Conservation (phyloP, 2,329 filamentous ascomycete species). For the Paecilomyces formosus region DNA sequence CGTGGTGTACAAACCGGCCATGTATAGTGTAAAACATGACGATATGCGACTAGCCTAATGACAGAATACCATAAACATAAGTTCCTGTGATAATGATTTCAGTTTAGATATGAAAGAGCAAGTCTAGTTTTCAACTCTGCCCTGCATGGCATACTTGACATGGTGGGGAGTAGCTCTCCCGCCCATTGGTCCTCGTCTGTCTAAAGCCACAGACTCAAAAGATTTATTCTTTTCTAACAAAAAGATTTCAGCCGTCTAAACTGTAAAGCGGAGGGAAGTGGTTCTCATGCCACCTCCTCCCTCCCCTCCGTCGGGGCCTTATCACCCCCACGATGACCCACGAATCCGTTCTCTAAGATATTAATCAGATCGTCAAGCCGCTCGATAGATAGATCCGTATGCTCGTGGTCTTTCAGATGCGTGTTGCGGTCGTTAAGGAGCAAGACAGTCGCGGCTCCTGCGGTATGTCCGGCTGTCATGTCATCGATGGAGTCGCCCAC, state of each 20-base stretch:
- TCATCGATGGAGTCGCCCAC: conserved; percentile 80
- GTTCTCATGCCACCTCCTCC: neutral
- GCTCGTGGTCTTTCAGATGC: conserved; percentile 60
- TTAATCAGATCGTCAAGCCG: conserved; percentile 68
- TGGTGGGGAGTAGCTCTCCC: too few species aligned
- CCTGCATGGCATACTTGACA: too few species aligned
- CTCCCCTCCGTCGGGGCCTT: neutral
- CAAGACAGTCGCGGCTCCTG: conserved; percentile 85
- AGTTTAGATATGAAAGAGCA: neutral
- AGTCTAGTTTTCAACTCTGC: too few species aligned
- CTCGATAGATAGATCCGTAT: conserved; percentile 68
- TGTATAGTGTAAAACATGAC: neutral
- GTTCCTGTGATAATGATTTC: neutral
- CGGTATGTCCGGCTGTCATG: conserved; percentile 75
- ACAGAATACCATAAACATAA: neutral
- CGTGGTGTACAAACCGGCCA: neutral
- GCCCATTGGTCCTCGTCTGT: neutral
- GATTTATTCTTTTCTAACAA: neutral
- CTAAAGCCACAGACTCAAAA: neutral
- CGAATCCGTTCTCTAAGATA: conserved; percentile 68
- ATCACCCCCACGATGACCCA: conserved; percentile 32
- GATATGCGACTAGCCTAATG: neutral
- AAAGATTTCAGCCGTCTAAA: neutral
- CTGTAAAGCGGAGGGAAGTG: neutral
- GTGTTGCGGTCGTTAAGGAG: conserved; percentile 75